Percentiles rank a stretch among this genome's conserved stretches.
Evolutionary conservation across 495 filamentous ascomycete genomes (phyloP).

Genomic region (Penicillium dipodomyicola): DNA sequence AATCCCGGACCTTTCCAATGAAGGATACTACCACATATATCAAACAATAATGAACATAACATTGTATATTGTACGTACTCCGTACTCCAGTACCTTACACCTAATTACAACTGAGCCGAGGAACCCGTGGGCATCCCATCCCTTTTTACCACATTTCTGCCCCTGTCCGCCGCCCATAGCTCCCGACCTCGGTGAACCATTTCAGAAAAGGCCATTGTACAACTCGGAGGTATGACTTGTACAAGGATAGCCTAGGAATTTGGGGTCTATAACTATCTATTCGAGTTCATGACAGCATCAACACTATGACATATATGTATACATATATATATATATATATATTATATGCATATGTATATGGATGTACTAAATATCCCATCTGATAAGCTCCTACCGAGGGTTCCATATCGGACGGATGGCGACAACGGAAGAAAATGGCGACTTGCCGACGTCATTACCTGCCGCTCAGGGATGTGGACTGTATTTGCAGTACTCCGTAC

Average conservation of each 20-base stretch:
- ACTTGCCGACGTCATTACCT: constrained; percentile 43
- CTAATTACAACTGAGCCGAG: constrained; percentile 6
- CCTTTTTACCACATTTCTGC: constrained; percentile 11
- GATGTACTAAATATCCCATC: not conserved
- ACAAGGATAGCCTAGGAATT: not conserved
- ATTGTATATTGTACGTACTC: too few species aligned
- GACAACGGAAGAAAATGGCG: constrained; percentile 25
- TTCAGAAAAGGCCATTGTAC: constrained; percentile 15
- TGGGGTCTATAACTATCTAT: constrained; percentile 1
- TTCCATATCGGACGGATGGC: constrained; percentile 14
- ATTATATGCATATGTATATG: not conserved
- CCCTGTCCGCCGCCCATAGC: constrained; percentile 13
- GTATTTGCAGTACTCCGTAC: constrained; percentile 8
- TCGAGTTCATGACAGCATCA: not conserved
- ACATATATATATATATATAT: too few species aligned
- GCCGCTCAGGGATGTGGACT: constrained; percentile 4
- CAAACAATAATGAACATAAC: too few species aligned
- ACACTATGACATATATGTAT: not conserved
- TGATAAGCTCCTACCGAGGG: constrained; percentile 8
- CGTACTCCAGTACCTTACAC: too few species aligned
- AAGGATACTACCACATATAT: not conserved
- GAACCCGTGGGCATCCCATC: constrained; percentile 3
- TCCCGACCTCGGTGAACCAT: constrained; percentile 30
- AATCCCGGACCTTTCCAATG: not conserved
- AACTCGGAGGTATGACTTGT: not conserved